Evolutionary conservation across 164 flowering plant genomes (phyloP), one percentile per base, ranked within the genome.

Genomic region (Warburgia ugandensis): DNA sequence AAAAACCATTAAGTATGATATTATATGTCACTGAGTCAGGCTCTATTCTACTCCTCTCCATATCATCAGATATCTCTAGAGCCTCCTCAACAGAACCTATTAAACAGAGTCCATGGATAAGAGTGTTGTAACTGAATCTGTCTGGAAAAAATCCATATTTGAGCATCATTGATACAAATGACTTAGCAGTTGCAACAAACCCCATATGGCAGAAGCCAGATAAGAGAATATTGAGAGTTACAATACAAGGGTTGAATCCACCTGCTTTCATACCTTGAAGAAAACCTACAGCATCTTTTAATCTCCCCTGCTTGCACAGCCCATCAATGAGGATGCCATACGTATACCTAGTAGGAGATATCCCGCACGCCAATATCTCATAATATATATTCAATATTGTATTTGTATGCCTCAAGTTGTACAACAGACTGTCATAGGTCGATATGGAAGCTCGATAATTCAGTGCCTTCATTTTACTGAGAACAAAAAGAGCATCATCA

Each of bases 1-100:
- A 63, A 60, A 75, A 78, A 7, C 89, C 92, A 62, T 83, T 74
- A 5, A 61, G 69, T 68, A 83, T 72, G 63, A 61, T 71, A 43
- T 77, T 79, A 53, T 77, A 81, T 1, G 92, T 86, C 22, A 83
- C 74, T 16, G 61, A 25, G 73, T 86, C 87, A 37, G 85, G 83
- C 55, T 57, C 73, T 30, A 84, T 45, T 36, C 82, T 78, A 60
- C 73, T 65, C 50, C 45, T 69, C 60, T 75, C 75, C 96, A 84
- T 87, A 55, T 81, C 79, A 43, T 62, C 54, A 22, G 63, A 42
- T 16, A 78, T 57, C 25, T 67, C 71, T 50, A 77, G 46, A 8
- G 96, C 92, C 62, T 82, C 89, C 55, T 74, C 80, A 63, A 84
- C 45, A 26, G 71, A 77, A 60, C 90, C 87, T 43, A 69, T 73